Evolutionary conservation across 352 stramenopile species (phyloP).

Genomic region (Globisporangium cystogenes): DNA sequence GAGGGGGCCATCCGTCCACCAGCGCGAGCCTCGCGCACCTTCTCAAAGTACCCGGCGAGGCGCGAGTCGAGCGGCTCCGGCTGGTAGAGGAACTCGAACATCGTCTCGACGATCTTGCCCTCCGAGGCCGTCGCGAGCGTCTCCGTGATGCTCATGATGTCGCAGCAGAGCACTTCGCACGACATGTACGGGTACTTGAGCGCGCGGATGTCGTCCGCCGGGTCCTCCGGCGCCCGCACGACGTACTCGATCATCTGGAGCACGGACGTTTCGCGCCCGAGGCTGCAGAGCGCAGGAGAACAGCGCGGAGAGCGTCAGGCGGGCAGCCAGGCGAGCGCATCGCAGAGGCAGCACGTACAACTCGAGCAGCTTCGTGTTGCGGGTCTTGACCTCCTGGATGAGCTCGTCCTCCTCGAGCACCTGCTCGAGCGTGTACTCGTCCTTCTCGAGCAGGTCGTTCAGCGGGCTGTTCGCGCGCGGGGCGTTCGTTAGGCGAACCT

Average conservation of each 20-base stretch:
- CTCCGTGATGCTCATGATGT: constrained; percentile 93
- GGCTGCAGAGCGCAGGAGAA: constrained; percentile 17
- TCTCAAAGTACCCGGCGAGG: constrained; percentile 97
- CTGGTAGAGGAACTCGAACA: constrained; percentile 91
- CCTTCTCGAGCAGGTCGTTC: constrained; percentile 93
- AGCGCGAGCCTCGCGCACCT: constrained; percentile 39
- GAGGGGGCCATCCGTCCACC: background rate
- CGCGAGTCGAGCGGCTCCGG: constrained; percentile 86
- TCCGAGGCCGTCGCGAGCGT: constrained; percentile 67
- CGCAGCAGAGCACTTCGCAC: constrained; percentile 97
- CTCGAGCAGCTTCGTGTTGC: constrained; percentile 93
- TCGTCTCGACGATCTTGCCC: constrained; percentile 78
- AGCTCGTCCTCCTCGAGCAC: constrained; percentile 96
- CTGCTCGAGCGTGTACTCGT: constrained; percentile 91
- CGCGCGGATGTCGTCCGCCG: constrained; percentile 49
- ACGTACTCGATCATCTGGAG: constrained; percentile 80
- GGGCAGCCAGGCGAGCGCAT: background rate
- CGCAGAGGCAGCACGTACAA: constrained; percentile 58
- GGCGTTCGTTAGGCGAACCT: no score
- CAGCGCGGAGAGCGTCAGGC: no score
- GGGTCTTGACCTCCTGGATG: constrained; percentile 95
- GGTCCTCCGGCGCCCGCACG: constrained; percentile 41
- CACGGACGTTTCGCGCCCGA: constrained; percentile 63
- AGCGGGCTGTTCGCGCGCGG: constrained; percentile 87
- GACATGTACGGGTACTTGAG: constrained; percentile 97